A percentile compares a stretch with the other conserved stretches of the same genome.
These are phyloP conservation scores for Flammula alnicola DNA, from an alignment of 1,284 basidiomycete genomes.

Conservation along the genomic window DNA sequence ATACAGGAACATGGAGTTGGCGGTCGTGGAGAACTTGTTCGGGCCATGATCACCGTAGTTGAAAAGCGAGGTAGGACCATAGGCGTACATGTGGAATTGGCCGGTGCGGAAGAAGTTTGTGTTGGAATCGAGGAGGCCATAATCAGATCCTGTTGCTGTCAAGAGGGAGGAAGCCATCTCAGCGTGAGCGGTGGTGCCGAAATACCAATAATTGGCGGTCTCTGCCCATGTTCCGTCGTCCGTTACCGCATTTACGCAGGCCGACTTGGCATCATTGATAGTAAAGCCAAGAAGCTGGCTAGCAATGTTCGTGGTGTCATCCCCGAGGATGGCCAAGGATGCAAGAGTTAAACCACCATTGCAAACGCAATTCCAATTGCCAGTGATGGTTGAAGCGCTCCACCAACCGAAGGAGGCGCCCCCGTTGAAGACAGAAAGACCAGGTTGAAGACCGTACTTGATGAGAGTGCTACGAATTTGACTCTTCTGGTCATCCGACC, in stretches of 20 bases:
- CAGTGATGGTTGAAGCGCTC: slow-evolving; percentile 48
- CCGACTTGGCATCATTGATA: slow-evolving; percentile 75
- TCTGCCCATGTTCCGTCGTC: slow-evolving; percentile 94
- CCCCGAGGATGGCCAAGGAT: slow-evolving; percentile 87
- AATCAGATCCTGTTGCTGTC: slow-evolving; percentile 86
- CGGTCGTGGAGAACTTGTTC: slow-evolving; percentile 90
- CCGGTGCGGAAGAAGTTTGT: slow-evolving; percentile 77
- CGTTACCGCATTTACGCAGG: slow-evolving; percentile 73
- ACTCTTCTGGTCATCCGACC: slow-evolving; percentile 75
- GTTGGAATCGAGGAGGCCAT: slow-evolving; percentile 75
- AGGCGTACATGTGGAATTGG: slow-evolving; percentile 89
- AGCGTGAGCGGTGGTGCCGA: slow-evolving; percentile 91
- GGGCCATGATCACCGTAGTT: slow-evolving; percentile 94
- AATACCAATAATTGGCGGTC: slow-evolving; percentile 97
- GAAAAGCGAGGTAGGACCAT: slow-evolving; percentile 88
- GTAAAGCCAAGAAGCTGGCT: slow-evolving; percentile 69
- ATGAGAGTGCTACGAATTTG: slow-evolving; percentile 80
- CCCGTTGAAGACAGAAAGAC: slow-evolving; percentile 25
- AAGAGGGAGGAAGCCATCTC: slow-evolving; percentile 87
- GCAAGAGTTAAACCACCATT: slow-evolving; percentile 91
- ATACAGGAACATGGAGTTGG: slow-evolving; percentile 79
- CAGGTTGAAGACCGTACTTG: slow-evolving; percentile 76
- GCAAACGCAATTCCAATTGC: slow-evolving; percentile 99
- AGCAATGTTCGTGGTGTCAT: slow-evolving; percentile 82
- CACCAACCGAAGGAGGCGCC: slow-evolving; percentile 30